Evolutionary conservation across 306 rosid species (phyloP), one percentile per base, ranked within the genome.

Genomic region (Cicer bijugum): DNA sequence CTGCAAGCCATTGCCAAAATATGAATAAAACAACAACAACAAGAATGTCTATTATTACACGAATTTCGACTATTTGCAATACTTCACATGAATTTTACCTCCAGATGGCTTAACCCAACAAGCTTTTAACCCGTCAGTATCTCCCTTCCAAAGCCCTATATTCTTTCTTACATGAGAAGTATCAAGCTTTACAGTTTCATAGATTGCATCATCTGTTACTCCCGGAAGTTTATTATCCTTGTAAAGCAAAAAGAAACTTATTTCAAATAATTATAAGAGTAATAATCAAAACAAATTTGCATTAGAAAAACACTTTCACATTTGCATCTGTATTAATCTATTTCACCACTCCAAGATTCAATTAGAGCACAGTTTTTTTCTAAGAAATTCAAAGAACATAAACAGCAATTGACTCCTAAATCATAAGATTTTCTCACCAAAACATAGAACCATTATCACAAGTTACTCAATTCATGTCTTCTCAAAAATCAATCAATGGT

Each of bases 151-250:
- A 43, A 85, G 85, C 42, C 90, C 93, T 11, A 77, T 84, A 42
- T 79, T 80, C 82, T 85, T 88, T 73, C 65, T 85, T 35, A 80
- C 82, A 78, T 76, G 82, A 64, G 82, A 74, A 75, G 75, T 66
- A 9, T 81, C 81, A 39, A 84, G 63, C 85, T 84, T 88, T 56
- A 82, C 42, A 60, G 12, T 80, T 55, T 87, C 94, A 12, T 87
- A 81, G 74, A 40, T 37, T 55, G 43, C 67, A 69, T 81, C 87
- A 3, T 83, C 90, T 35, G 88, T 82, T 74, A 76, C 84, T 75
- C 96, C 99, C 0, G 95, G 93, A 83, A 91, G 82, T 67, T 87
- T 85, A 33, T 89, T 85, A 43, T 88, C 96, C 99, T 93, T 47
- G 8, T 61, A 45, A 68, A 70, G 46, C 37, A 75, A 86, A 69